A percentile compares a stretch with the other conserved stretches of the same genome.
These are phyloP conservation scores for Yamadazyma sp. DNA, from an alignment of 1,139 yeast genomes.

Conservation along the genomic window DNA sequence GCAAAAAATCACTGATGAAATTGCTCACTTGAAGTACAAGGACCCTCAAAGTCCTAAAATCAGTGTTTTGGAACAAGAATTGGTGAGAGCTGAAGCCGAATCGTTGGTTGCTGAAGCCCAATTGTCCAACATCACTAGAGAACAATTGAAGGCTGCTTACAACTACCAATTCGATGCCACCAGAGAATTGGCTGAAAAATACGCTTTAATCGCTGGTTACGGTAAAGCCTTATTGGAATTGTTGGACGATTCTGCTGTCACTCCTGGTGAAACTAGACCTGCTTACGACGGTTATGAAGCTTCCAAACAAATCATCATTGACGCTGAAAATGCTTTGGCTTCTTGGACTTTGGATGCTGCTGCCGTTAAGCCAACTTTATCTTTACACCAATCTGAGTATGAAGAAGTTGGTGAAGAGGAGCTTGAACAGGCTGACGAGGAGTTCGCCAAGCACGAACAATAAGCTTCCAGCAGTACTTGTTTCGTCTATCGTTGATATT, in stretches of 20 bases:
- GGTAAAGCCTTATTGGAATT: constrained; percentile 96
- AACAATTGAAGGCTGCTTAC: constrained; percentile 95
- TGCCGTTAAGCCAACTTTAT: constrained; percentile 89
- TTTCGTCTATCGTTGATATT: no score
- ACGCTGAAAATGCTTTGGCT: constrained; percentile 93
- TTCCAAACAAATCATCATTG: constrained; percentile 94
- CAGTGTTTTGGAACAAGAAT: constrained; percentile 92
- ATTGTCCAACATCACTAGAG: constrained; percentile 95
- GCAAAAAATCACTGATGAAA: constrained; percentile 95
- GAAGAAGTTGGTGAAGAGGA: constrained; percentile 61
- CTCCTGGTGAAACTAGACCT: constrained; percentile 99
- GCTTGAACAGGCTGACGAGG: constrained; percentile 50
- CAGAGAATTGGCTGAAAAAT: constrained; percentile 94
- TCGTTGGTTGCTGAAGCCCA: constrained; percentile 99
- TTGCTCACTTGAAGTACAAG: constrained; percentile 96
- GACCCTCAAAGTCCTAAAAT: constrained; percentile 98
- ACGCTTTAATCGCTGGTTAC: constrained; percentile 96
- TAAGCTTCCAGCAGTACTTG: background rate
- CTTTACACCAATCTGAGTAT: constrained; percentile 77
- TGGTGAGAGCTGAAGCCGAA: constrained; percentile 98
- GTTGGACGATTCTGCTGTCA: constrained; percentile 93
- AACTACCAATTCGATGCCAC: constrained; percentile 95
- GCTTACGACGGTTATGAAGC: constrained; percentile 98
- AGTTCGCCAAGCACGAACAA: constrained; percentile 42
- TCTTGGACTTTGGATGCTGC: constrained; percentile 97